These are phyloP conservation scores for Trichopus zeylanicus DNA, from an alignment of 116 monocot species.

Conservation along the genomic window DNA sequence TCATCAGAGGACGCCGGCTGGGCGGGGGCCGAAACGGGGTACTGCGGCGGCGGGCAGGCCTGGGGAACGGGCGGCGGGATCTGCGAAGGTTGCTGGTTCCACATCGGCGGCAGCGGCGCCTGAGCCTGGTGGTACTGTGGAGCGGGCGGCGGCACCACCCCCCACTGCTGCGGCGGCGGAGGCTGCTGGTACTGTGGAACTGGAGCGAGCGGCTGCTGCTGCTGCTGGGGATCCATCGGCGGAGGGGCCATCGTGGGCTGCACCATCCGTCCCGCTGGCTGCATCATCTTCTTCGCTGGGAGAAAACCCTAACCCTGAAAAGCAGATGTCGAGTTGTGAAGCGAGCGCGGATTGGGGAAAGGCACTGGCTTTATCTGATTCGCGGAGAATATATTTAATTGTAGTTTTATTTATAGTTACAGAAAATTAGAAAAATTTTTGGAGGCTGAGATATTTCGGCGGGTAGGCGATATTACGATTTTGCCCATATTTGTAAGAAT, in stretches of 20 bases:
- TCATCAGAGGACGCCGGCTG: slow-evolving; percentile 17
- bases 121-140: slow-evolving; percentile 11
- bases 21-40: background rate
- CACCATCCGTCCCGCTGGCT: background rate
- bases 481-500: background rate
- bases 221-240: slow-evolving; percentile 1
- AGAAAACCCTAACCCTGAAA: background rate
- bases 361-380: background rate
- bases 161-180: background rate
- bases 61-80: slow-evolving; percentile 18
- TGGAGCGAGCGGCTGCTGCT: slow-evolving; percentile 12
- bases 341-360: background rate
- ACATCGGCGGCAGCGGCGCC: slow-evolving; percentile 11
- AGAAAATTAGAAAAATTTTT: no score
- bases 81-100: slow-evolving; percentile 35
- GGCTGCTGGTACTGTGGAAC: slow-evolving; percentile 12
- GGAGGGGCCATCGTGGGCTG: background rate
- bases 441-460: background rate
- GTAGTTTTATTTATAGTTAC: no score
- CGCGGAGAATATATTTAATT: no score
- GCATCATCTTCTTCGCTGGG: background rate
- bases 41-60: background rate
- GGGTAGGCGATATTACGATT: background rate
- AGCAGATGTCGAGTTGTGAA: background rate
- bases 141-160: background rate